These are phyloP conservation scores for Grosmannia clavigera DNA, from an alignment of 2,329 filamentous ascomycete species.

Conservation along the genomic window DNA sequence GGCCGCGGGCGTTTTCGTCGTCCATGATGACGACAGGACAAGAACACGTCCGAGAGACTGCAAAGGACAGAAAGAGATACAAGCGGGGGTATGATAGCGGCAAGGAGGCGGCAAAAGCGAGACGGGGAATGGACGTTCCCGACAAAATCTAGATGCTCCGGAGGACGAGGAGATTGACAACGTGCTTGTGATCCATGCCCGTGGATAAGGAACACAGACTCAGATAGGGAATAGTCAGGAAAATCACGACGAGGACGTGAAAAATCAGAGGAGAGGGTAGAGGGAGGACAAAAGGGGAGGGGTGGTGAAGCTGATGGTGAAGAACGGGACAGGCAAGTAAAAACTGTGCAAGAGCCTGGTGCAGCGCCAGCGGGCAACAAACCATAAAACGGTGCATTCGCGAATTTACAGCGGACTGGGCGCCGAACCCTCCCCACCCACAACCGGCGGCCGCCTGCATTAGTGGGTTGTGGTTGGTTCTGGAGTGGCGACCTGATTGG, in stretches of 20 bases:
- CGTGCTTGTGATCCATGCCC: neutral
- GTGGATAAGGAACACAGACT: neutral
- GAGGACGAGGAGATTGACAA: neutral
- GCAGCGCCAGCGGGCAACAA: neutral
- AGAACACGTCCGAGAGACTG: neutral
- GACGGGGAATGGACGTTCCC: neutral
- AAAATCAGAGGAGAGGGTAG: neutral
- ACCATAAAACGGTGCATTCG: neutral
- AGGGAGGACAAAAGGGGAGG: neutral
- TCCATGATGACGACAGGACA: conserved; percentile 3
- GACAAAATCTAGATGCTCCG: neutral
- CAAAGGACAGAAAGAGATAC: too few species aligned
- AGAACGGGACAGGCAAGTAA: neutral
- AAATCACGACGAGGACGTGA: neutral
- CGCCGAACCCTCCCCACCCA: neutral
- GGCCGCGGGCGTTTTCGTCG: conserved; percentile 4
- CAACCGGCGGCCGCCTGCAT: neutral
- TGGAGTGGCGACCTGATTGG: neutral
- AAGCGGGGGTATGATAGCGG: too few species aligned
- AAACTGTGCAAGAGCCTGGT: neutral
- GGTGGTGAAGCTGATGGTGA: neutral
- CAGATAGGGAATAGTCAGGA: too few species aligned
- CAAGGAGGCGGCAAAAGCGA: too few species aligned
- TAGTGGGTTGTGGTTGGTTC: neutral
- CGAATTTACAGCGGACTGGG: neutral